Percentiles rank a stretch among this genome's conserved stretches.
These are phyloP conservation scores for Monosporozyma servazzii DNA, from an alignment of 805 yeast species.

Conservation along the genomic window DNA sequence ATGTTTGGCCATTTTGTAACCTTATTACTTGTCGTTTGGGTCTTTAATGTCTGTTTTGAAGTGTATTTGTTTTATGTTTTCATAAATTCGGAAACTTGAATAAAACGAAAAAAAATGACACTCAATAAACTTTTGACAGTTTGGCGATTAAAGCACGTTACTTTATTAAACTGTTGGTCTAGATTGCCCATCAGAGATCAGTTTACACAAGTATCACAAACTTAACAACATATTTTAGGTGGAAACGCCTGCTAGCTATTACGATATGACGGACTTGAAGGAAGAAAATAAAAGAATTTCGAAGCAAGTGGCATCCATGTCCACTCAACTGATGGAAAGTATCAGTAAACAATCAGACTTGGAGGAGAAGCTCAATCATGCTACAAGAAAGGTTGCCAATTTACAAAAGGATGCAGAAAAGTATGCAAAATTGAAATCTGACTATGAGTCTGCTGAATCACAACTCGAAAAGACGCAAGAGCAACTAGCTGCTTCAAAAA, in stretches of 20 bases:
- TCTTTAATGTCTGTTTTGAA: background rate
- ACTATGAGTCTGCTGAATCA: conserved; percentile 29
- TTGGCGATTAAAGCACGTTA: background rate
- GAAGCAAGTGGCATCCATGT: conserved; percentile 45
- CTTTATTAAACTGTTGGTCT: background rate
- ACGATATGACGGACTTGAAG: conserved; percentile 1
- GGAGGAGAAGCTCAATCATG: conserved; percentile 41
- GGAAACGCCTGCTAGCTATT: background rate
- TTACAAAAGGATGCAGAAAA: conserved; percentile 16
- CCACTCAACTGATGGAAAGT: conserved; percentile 53
- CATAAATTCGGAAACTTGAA: background rate
- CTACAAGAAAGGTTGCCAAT: conserved; percentile 28
- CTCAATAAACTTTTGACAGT: background rate
- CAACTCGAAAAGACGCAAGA: conserved; percentile 14
- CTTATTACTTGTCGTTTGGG: background rate
- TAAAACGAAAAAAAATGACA: background rate
- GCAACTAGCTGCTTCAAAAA: conserved; percentile 28
- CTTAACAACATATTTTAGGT: background rate
- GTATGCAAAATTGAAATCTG: conserved; percentile 25
- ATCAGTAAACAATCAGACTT: conserved; percentile 47
- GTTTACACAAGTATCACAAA: too few relatives aligned
- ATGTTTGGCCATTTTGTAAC: background rate
- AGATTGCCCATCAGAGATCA: background rate
- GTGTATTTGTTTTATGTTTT: background rate
- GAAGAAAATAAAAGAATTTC: conserved; percentile 40